Conservation (phyloP, 2,329 filamentous ascomycete genomes). For the Paecilomyces sp. region DNA sequence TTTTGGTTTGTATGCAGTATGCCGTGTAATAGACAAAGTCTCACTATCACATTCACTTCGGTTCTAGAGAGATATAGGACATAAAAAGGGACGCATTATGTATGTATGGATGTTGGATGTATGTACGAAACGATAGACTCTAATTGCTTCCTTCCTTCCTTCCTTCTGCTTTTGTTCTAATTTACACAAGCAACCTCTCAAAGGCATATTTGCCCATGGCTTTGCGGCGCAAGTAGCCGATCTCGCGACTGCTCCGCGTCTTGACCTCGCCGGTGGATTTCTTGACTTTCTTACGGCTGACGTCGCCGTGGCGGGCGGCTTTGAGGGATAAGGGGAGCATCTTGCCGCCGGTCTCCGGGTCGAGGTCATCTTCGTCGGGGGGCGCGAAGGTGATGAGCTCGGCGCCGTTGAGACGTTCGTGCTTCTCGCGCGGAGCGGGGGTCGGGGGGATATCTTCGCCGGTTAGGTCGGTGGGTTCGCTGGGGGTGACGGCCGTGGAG, state of each 20-base stretch:
- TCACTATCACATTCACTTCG: too few relatives aligned
- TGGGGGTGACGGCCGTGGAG: constrained; percentile 16
- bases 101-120: too few relatives aligned
- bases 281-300: constrained; percentile 40
- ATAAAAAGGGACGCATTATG: too few relatives aligned
- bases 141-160: too few relatives aligned
- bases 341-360: constrained; percentile 26
- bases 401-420: constrained; percentile 33
- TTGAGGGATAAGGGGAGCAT: constrained; percentile 70
- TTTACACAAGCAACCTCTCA: constrained; percentile 64
- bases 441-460: constrained; percentile 5
- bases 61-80: too few relatives aligned
- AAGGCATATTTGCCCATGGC: constrained; percentile 76
- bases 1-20: too few relatives aligned
- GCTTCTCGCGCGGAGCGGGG: constrained; percentile 18
- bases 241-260: constrained; percentile 63
- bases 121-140: too few relatives aligned
- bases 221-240: constrained; percentile 69
- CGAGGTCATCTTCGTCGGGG: constrained; percentile 19
- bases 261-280: constrained; percentile 66
- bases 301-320: constrained; percentile 40
- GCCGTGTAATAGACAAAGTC: too few relatives aligned
- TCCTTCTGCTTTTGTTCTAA: not conserved
- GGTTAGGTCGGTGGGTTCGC: constrained; percentile 3
- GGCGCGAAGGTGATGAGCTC: constrained; percentile 26